Evolutionary conservation across 129 eudicot genomes (phyloP).

Genomic region (Flaveria brownii): DNA sequence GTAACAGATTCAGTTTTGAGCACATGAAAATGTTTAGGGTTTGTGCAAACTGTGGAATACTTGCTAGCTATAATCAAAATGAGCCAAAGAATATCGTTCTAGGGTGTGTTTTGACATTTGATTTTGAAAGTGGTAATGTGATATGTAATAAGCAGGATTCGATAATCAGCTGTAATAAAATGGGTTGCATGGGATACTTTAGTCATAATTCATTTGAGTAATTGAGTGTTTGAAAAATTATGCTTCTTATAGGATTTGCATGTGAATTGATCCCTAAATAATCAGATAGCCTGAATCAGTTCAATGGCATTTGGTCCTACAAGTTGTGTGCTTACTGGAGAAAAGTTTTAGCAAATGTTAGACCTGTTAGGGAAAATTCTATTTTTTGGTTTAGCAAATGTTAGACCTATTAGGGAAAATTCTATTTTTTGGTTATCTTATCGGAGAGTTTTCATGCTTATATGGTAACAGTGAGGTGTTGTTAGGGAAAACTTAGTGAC

Average conservation of each 20-base stretch:
- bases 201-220: neutral
- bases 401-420: too few relatives aligned
- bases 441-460: neutral
- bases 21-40: constrained; percentile 6
- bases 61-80: too few relatives aligned
- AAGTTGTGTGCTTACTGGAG: neutral
- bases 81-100: neutral
- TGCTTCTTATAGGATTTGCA: neutral
- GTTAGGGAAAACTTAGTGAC: neutral
- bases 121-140: neutral
- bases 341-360: neutral
- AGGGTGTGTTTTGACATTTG: neutral
- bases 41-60: neutral
- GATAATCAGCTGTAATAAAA: neutral
- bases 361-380: too few relatives aligned
- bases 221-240: neutral
- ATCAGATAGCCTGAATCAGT: neutral
- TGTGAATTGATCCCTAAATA: neutral
- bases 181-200: neutral
- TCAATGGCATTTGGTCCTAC: neutral
- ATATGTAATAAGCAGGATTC: neutral
- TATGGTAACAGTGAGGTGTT: neutral
- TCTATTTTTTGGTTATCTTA: neutral
- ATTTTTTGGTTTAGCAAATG: too few relatives aligned
- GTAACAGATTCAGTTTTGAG: neutral